phyloP scores from a whole-genome alignment of 75 land plant genomes.

The Azolla pinnata region DNA sequence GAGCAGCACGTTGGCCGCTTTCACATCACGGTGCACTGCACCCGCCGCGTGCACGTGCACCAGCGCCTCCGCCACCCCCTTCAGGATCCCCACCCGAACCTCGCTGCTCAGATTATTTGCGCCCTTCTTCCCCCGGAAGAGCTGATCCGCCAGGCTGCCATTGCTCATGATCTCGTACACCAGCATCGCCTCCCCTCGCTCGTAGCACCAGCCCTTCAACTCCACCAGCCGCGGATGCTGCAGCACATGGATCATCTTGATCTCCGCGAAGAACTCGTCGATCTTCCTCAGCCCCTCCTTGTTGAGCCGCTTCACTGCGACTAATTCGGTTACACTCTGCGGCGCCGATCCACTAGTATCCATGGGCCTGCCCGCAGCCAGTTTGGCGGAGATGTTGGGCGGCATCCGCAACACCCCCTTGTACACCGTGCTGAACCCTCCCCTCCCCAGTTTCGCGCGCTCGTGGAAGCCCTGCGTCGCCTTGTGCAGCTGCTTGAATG shows the following conservation, averaged over 20 bases:
- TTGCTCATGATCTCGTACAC: constrained; percentile 27
- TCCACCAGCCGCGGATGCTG: constrained; percentile 17
- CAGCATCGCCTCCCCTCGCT: constrained; percentile 9
- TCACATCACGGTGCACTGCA: constrained; percentile 33
- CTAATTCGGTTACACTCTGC: too few relatives aligned
- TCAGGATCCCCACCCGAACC: constrained; percentile 13
- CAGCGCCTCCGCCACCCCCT: constrained; percentile 21
- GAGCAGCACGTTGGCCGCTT: constrained; percentile 31
- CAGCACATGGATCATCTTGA: constrained; percentile 13
- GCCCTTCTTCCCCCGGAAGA: background rate
- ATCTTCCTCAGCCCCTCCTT: too few relatives aligned
- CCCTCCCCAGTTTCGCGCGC: too few relatives aligned
- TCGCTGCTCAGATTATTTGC: constrained; percentile 5
- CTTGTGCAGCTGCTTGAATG: too few relatives aligned
- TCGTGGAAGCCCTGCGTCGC: too few relatives aligned
- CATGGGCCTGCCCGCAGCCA: too few relatives aligned
- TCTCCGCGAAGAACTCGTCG: constrained; percentile 15
- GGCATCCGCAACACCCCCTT: too few relatives aligned
- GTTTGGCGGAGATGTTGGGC: too few relatives aligned
- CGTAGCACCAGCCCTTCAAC: constrained; percentile 24
- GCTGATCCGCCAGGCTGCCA: constrained; percentile 20
- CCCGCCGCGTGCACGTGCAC: constrained; percentile 16
- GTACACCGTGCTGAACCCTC: too few relatives aligned
- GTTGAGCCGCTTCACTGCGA: too few relatives aligned
- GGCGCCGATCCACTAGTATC: too few relatives aligned